Evolutionary conservation across 768 basidiomycete genomes (phyloP).

Genomic region (Psilocybe cubensis): DNA sequence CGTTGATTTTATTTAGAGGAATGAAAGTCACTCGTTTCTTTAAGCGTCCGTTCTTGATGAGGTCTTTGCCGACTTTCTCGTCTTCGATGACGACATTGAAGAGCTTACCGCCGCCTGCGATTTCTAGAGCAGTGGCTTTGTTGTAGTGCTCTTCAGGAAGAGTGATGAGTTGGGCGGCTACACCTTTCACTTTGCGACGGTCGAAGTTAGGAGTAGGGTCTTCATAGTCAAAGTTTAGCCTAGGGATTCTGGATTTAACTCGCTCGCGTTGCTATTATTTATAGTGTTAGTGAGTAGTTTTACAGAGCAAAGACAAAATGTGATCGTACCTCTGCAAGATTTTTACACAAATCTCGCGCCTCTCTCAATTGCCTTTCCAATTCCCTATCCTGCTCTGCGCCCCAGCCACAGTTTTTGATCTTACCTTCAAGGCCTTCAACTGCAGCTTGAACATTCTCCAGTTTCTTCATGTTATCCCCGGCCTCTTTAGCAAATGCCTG

Average conservation of each 20-base stretch:
- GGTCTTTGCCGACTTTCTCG: slow-evolving; percentile 83
- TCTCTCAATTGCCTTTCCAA: slow-evolving; percentile 51
- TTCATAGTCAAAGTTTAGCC: slow-evolving; percentile 83
- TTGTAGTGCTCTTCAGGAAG: slow-evolving; percentile 71
- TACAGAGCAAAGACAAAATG: neutral
- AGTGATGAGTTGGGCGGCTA: slow-evolving; percentile 86
- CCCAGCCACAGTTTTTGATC: slow-evolving; percentile 74
- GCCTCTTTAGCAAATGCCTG: slow-evolving; percentile 88
- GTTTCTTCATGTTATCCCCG: slow-evolving; percentile 68
- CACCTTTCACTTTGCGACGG: slow-evolving; percentile 84
- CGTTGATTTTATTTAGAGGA: slow-evolving; percentile 89
- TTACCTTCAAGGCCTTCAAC: slow-evolving; percentile 58
- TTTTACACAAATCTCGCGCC: slow-evolving; percentile 57
- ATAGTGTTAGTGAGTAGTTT: neutral
- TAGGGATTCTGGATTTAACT: slow-evolving; percentile 62
- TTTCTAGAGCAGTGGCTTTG: slow-evolving; percentile 90
- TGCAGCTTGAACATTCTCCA: slow-evolving; percentile 60
- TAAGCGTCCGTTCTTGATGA: slow-evolving; percentile 74
- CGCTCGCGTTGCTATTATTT: slow-evolving; percentile 63
- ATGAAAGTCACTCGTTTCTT: slow-evolving; percentile 92
- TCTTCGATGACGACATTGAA: slow-evolving; percentile 95
- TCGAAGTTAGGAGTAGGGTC: slow-evolving; percentile 83
- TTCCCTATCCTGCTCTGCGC: slow-evolving; percentile 69
- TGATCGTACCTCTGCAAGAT: slow-evolving; percentile 62
- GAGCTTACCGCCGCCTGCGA: slow-evolving; percentile 86